A percentile compares a stretch with the other conserved stretches of the same genome.
phyloP scores from a whole-genome alignment of 2,329 filamentous ascomycete species.

The Arthrobotrys conoides region DNA sequence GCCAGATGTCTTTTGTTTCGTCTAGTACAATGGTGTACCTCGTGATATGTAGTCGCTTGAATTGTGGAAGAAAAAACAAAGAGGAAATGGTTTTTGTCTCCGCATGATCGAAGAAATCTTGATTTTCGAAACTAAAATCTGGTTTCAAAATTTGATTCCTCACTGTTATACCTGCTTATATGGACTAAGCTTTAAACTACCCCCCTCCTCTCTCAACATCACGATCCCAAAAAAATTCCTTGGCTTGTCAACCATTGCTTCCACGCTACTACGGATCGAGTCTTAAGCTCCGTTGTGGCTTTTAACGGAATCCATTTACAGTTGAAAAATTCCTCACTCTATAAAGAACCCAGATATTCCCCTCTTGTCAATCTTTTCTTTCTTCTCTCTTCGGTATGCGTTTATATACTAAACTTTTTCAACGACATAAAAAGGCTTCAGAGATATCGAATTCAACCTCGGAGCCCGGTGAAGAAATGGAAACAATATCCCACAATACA shows the following conservation, averaged over 20 bases:
- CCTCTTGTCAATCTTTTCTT: constrained; percentile 8
- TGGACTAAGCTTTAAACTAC: constrained; percentile 21
- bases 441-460: constrained; percentile 19
- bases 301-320: constrained; percentile 12
- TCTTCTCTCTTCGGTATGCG: constrained; percentile 33
- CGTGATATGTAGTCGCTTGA: constrained; percentile 27
- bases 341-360: constrained; percentile 39
- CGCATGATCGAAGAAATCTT: constrained; percentile 38
- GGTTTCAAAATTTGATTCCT: not conserved
- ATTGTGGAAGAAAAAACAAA: constrained; percentile 4
- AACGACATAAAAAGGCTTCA: constrained; percentile 47
- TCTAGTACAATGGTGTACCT: constrained; percentile 47
- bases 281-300: constrained; percentile 39
- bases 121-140: constrained; percentile 26
- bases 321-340: constrained; percentile 31
- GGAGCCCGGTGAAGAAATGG: constrained; percentile 29
- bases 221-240: constrained; percentile 17
- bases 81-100: constrained; percentile 16
- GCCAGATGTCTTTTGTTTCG: constrained; percentile 17
- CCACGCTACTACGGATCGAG: constrained; percentile 49
- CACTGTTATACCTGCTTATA: not conserved
- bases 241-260: constrained; percentile 40
- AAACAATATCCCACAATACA: constrained; percentile 43
- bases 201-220: constrained; percentile 11
- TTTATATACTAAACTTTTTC: constrained; percentile 52